Evolutionary conservation across 1,284 basidiomycete species (phyloP), one percentile per base, ranked within the genome.

Genomic region (Ceratobasidium sp.): DNA sequence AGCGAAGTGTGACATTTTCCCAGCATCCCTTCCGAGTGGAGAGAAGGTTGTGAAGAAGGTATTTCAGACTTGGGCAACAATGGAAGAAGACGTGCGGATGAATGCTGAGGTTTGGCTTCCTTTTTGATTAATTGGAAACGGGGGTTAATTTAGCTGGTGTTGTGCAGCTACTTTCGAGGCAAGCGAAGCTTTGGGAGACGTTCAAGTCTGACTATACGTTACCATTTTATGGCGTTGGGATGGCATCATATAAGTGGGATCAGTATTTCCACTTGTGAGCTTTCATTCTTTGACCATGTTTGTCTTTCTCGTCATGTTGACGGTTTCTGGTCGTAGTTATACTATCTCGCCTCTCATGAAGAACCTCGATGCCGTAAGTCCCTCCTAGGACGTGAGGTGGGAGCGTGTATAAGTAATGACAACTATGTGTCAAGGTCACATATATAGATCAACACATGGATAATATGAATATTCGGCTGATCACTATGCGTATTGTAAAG

Each of bases 151-250:
- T 50, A 27, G n/a, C n/a, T n/a, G n/a, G n/a, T n/a, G n/a, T n/a
- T 17, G 50, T 27, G 4, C 29, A 59, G 67, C 24, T 54, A 29
- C 60, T 72, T 31, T 22, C 60, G 11, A 27, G 67, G n/a, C 31
- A 59, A 41, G 67, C 67, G 15, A 33, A 60, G 27, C 36, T 72
- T n/a, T 72, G 56, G 67, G 7, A 19, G 9, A 19, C 44, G 27
- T 48, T 72, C 9, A 59, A 44, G 57, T 72, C 54, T n/a, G 67
- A 72, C 22, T 60, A 72, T 47, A 72, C 67, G 17, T 31, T 72
- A n/a, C 67, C 54, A 2, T 72, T 72, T 31, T 72, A 72, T 60
- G 67, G 67, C n/a, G 51, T 72, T 60, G 67, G 67, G 22, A 60
- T 72, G 67, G 57, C 60, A 44, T 27, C 47, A 22, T 45, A 17